phyloP scores from a whole-genome alignment of 2,329 filamentous ascomycete genomes.

The Fusarium aywerte region DNA sequence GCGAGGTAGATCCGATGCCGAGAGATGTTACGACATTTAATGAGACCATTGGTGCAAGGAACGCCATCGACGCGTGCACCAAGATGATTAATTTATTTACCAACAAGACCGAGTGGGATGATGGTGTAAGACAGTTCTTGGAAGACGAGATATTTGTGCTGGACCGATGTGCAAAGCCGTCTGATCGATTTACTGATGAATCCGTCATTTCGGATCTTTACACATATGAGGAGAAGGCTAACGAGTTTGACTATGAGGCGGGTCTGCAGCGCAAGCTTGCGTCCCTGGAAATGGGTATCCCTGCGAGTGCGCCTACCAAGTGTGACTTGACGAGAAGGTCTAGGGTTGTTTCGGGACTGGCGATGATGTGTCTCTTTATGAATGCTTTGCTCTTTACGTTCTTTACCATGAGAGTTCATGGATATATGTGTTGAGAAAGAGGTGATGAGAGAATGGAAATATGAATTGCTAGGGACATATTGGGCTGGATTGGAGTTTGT shows the following conservation, averaged over 20 bases:
- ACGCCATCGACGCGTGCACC: constrained; percentile 14
- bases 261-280: constrained; percentile 8
- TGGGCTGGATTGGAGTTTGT: not conserved
- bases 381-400: not conserved
- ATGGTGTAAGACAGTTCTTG: constrained; percentile 17
- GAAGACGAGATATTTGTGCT: constrained; percentile 17
- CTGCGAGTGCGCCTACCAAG: not conserved
- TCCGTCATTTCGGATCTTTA: constrained; percentile 10
- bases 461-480: not conserved
- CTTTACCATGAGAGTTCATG: constrained; percentile 1
- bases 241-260: not conserved
- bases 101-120: constrained; percentile 18
- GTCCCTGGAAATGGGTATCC: constrained; percentile 3
- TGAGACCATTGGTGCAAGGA: constrained; percentile 18
- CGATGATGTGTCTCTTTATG: not conserved
- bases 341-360: not conserved
- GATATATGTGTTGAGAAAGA: not conserved
- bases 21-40: constrained; percentile 22
- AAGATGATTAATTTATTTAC: constrained; percentile 16
- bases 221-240: not conserved
- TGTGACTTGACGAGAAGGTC: not conserved
- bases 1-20: constrained; percentile 8
- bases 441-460: not conserved
- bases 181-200: constrained; percentile 28
- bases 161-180: constrained; percentile 7